A percentile compares a stretch with the other conserved stretches of the same genome.
phyloP scores from a whole-genome alignment of 768 basidiomycete genomes.

The Infundibulicybe gibba region DNA sequence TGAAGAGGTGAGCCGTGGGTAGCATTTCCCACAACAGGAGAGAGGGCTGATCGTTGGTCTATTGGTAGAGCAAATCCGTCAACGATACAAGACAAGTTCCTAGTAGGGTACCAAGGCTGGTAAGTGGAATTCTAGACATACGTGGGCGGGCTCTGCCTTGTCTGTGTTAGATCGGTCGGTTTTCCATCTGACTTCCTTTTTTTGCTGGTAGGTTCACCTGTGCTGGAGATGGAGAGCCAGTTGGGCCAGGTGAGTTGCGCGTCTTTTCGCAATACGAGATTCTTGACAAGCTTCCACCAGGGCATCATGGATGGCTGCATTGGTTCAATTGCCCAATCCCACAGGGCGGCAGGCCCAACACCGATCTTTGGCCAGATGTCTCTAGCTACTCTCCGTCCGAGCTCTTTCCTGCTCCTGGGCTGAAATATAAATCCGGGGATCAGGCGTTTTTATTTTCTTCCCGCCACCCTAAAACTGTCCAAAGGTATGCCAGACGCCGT shows the following conservation, averaged over 20 bases:
- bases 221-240: conserved; percentile 61
- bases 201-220: conserved; percentile 60
- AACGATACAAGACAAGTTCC: conserved; percentile 80
- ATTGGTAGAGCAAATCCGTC: conserved; percentile 56
- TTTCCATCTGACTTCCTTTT: too few species aligned
- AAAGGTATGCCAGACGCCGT: conserved; percentile 31
- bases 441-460: conserved; percentile 77
- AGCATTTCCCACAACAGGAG: neutral
- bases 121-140: conserved; percentile 33
- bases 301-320: conserved; percentile 85
- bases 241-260: conserved; percentile 47
- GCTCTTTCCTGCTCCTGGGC: conserved; percentile 65
- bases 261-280: neutral
- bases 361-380: conserved; percentile 79
- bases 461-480: conserved; percentile 70
- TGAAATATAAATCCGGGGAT: conserved; percentile 51
- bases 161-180: too few species aligned
- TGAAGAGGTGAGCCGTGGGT: conserved; percentile 35
- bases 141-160: too few species aligned
- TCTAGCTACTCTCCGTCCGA: conserved; percentile 69
- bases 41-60: too few species aligned
- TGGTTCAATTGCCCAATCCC: conserved; percentile 75
- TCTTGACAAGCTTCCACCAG: conserved; percentile 17
- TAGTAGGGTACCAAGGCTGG: conserved; percentile 91
- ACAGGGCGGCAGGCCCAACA: conserved; percentile 66